Evolutionary conservation across 129 eudicot genomes (phyloP).

Genomic region (Calendula officinalis): DNA sequence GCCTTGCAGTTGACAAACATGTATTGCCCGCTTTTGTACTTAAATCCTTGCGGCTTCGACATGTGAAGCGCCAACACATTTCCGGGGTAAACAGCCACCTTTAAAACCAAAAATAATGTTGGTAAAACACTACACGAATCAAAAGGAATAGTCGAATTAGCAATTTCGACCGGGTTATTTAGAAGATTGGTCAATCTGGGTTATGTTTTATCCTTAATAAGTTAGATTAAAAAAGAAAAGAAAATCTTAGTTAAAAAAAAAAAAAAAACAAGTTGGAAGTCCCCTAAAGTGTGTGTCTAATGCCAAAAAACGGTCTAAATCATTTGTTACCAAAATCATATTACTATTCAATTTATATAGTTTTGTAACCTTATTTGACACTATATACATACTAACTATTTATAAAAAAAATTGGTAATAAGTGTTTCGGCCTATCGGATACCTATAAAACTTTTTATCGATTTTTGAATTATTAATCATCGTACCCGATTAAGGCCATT

Average conservation of each 20-base stretch:
- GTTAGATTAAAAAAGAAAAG: too few relatives aligned
- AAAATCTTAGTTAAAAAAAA: too few relatives aligned
- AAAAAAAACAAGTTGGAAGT: too few relatives aligned
- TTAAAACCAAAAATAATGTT: not conserved
- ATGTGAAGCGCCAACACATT: conserved; percentile 55
- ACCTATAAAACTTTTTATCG: not conserved
- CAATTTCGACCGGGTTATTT: not conserved
- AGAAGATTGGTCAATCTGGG: not conserved
- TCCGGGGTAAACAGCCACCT: conserved; percentile 60
- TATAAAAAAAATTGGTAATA: not conserved
- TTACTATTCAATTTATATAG: too few relatives aligned
- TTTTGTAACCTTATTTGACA: not conserved
- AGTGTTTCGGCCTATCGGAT: not conserved
- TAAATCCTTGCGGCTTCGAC: conserved; percentile 52
- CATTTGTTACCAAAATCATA: not conserved
- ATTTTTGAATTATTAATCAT: not conserved
- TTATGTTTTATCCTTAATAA: not conserved
- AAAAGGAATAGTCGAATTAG: not conserved
- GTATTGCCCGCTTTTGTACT: conserved; percentile 56
- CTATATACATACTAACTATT: not conserved
- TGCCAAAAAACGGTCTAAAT: not conserved
- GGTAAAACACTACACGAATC: not conserved
- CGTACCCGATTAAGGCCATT: not conserved
- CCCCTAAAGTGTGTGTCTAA: too few relatives aligned
- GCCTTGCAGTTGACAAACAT: conserved; percentile 55